Conservation (phyloP, 192 early-diverging fungal genomes). For the Geranomyces michiganensis region DNA sequence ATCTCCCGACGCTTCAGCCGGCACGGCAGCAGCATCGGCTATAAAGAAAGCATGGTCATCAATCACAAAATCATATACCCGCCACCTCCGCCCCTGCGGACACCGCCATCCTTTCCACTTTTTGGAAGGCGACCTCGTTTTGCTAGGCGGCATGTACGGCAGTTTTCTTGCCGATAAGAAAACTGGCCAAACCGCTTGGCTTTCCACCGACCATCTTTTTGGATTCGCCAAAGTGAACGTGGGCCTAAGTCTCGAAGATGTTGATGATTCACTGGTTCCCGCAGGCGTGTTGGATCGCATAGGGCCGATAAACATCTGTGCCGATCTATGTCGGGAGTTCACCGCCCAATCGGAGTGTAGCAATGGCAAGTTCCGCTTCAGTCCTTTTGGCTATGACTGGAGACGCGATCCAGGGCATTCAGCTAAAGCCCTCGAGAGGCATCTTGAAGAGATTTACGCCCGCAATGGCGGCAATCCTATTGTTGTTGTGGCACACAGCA, state of each 20-base stretch:
- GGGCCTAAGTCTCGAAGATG: slow-evolving; percentile 18
- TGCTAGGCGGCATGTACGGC: slow-evolving; percentile 40
- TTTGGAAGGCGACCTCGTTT: slow-evolving; percentile 35
- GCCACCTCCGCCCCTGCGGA: slow-evolving; percentile 20
- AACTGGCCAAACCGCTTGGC: slow-evolving; percentile 28
- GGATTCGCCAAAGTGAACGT: slow-evolving; percentile 21
- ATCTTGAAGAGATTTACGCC: slow-evolving; percentile 26
- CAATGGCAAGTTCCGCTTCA: slow-evolving; percentile 28
- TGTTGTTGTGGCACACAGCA: slow-evolving; percentile 36
- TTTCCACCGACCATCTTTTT: slow-evolving; percentile 32
- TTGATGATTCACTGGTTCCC: slow-evolving; percentile 32
- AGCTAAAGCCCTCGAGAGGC: slow-evolving; percentile 20
- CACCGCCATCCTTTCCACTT: slow-evolving; percentile 35
- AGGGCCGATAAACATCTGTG: slow-evolving; percentile 40
- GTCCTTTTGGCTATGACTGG: slow-evolving; percentile 42
- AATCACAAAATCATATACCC: slow-evolving; percentile 5
- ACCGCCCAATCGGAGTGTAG: slow-evolving; percentile 20
- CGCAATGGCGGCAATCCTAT: slow-evolving; percentile 29
- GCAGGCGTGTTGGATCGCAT: slow-evolving; percentile 35
- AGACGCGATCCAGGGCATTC: slow-evolving; percentile 27
- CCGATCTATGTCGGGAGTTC: slow-evolving; percentile 31
- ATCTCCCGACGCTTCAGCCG: slow-evolving; percentile 10
- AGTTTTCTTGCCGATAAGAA: slow-evolving; percentile 23
- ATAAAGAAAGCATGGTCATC: slow-evolving; percentile 23
- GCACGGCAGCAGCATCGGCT: slow-evolving; percentile 15